Conservation (phyloP, 176 grass and related monocot genomes). For the Oryza meridionalis region DNA sequence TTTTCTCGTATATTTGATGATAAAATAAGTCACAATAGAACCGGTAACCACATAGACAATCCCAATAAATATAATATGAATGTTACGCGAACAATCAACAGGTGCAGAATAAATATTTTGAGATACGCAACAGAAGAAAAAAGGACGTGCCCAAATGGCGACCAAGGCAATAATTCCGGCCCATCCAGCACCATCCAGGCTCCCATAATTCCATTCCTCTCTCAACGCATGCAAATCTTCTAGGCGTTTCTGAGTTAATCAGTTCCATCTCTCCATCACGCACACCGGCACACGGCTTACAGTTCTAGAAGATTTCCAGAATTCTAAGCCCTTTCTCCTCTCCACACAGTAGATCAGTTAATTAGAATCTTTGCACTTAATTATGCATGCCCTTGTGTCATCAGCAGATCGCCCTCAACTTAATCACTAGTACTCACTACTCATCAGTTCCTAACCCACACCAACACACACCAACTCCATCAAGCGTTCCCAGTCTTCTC, state of each 20-base stretch:
- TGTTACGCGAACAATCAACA: no score
- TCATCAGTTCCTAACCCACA: not conserved
- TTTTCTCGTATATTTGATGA: no score
- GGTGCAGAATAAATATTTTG: no score
- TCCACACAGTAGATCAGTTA: not conserved
- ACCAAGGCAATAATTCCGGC: no score
- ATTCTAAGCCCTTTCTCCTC: not conserved
- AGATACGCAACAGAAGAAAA: no score
- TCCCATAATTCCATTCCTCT: not conserved
- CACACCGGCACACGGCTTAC: not conserved
- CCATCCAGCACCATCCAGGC: no score
- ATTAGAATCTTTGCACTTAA: not conserved
- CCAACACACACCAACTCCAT: not conserved
- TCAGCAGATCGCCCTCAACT: not conserved
- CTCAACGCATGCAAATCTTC: not conserved
- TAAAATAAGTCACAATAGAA: no score
- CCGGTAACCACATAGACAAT: no score
- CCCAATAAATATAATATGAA: no score
- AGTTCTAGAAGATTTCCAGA: not conserved
- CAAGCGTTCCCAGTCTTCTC: not conserved
- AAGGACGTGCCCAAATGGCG: no score
- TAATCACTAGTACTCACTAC: not conserved
- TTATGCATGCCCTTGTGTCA: not conserved
- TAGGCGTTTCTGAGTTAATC: not conserved
- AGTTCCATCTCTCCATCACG: not conserved